Percentiles rank a stretch among this genome's conserved stretches.
phyloP scores from a whole-genome alignment of 2,329 filamentous ascomycete species.

The Plenodomus biglobosus region DNA sequence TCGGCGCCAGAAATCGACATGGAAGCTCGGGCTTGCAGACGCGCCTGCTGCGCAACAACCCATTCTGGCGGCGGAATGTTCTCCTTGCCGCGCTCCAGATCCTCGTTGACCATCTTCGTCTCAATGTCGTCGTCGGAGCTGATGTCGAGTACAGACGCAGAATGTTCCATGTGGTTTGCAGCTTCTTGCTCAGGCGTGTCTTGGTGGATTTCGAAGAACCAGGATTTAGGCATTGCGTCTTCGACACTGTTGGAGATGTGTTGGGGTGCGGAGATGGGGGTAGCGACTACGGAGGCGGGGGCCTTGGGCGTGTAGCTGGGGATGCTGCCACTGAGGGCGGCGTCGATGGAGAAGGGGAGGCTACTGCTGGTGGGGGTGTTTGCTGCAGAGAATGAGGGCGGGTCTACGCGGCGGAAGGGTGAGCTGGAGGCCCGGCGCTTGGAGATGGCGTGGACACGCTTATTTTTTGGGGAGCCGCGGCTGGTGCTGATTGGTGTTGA shows the following conservation, averaged over 20 bases:
- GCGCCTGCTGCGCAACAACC: neutral
- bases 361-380: slow-evolving; percentile 33
- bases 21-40: slow-evolving; percentile 16
- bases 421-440: slow-evolving; percentile 64
- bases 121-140: slow-evolving; percentile 80
- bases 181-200: slow-evolving; percentile 89
- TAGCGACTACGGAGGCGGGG: slow-evolving; percentile 33
- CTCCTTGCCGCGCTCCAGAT: slow-evolving; percentile 77
- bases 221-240: slow-evolving; percentile 60
- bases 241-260: slow-evolving; percentile 46
- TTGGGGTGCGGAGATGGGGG: slow-evolving; percentile 37
- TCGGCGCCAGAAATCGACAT: slow-evolving; percentile 9
- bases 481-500: slow-evolving; percentile 52
- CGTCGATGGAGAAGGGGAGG: slow-evolving; percentile 79
- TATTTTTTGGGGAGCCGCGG: slow-evolving; percentile 75
- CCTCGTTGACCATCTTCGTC: slow-evolving; percentile 55
- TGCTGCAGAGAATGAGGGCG: slow-evolving; percentile 60
- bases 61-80: slow-evolving; percentile 74
- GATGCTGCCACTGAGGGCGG: slow-evolving; percentile 76
- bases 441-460: slow-evolving; percentile 68
- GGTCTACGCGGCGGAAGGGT: slow-evolving; percentile 70
- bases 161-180: slow-evolving; percentile 90
- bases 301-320: slow-evolving; percentile 60
- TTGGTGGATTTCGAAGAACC: slow-evolving; percentile 94
- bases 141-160: slow-evolving; percentile 82